Conservation (phyloP, 225 moss, liverwort and hornwort species). For the Bryoerythrophyllum caledonicum region DNA sequence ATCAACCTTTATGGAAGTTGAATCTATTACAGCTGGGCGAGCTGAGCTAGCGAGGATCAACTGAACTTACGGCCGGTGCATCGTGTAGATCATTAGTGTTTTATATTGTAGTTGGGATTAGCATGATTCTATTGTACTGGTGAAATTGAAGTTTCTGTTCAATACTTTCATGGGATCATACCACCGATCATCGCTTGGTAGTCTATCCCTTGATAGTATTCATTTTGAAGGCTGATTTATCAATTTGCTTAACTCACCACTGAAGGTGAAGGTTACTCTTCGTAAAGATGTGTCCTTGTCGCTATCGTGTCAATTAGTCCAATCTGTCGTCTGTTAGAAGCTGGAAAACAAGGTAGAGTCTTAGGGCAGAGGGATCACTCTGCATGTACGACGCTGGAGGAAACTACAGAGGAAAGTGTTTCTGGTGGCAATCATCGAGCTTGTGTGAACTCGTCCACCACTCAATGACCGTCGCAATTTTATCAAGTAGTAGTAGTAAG, state of each 20-base stretch:
- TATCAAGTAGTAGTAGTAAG: no score
- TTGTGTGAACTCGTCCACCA: neutral
- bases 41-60: conserved; percentile 20
- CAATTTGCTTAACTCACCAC: no score
- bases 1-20: no score
- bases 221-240: no score
- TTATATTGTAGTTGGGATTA: neutral
- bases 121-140: no score
- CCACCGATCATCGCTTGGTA: neutral
- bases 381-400: neutral
- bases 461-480: neutral
- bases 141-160: neutral
- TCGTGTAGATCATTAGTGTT: conserved; percentile 18
- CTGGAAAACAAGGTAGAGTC: neutral
- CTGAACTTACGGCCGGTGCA: conserved; percentile 20
- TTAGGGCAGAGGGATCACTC: no score
- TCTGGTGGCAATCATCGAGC: neutral
- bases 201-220: no score
- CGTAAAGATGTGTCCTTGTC: neutral
- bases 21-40: neutral
- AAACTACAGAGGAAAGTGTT: neutral
- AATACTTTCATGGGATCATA: no score
- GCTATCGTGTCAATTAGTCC: neutral
- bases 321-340: neutral
- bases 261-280: neutral